Percentiles rank a stretch among this genome's conserved stretches.
Conservation (phyloP, 2,329 filamentous ascomycete species). For the Trichophyton verrucosum region DNA sequence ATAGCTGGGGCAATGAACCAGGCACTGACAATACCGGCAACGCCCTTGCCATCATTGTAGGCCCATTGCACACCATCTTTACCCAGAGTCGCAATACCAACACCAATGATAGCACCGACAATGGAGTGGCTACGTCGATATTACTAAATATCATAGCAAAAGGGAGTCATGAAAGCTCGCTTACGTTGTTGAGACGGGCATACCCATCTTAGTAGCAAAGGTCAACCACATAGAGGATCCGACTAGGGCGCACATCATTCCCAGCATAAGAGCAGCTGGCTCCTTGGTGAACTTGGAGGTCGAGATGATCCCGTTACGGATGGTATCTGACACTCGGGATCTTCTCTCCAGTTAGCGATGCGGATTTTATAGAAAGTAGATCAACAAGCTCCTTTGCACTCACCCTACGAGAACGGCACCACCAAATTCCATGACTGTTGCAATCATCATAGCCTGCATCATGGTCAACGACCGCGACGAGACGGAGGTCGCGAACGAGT, state of each 20-base stretch:
- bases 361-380: neutral
- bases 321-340: constrained; percentile 32
- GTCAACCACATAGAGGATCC: constrained; percentile 29
- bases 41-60: constrained; percentile 32
- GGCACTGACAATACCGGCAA: constrained; percentile 38
- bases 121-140: constrained; percentile 21
- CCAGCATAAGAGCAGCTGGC: constrained; percentile 29
- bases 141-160: neutral
- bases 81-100: constrained; percentile 20
- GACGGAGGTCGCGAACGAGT: constrained; percentile 43
- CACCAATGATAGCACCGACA: constrained; percentile 27
- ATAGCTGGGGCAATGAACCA: constrained; percentile 41
- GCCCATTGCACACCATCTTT: constrained; percentile 28
- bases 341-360: neutral
- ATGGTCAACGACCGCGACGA: constrained; percentile 42
- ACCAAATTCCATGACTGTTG: constrained; percentile 39
- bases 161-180: neutral
- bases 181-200: constrained; percentile 30
- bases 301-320: constrained; percentile 34
- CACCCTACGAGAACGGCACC: constrained; percentile 41
- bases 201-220: constrained; percentile 25
- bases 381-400: neutral
- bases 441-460: constrained; percentile 40
- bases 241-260: constrained; percentile 28
- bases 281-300: constrained; percentile 26